phyloP scores from a whole-genome alignment of 257 asterid genomes.

The Solanum pinnatisectum region DNA sequence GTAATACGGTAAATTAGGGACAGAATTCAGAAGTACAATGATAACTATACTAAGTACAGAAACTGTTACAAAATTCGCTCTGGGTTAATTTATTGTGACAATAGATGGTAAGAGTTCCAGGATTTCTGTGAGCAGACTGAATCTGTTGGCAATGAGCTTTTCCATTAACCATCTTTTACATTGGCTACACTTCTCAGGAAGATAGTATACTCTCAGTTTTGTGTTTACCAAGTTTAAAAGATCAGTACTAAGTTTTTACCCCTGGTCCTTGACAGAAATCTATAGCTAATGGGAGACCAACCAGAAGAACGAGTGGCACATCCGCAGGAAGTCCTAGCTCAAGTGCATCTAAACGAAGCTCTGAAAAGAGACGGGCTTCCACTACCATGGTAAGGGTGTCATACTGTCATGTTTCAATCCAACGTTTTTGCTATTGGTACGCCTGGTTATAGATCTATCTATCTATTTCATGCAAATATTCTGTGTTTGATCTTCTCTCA shows the following conservation, averaged over 20 bases:
- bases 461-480: neutral
- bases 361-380: slow-evolving; percentile 42
- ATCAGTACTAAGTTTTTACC: neutral
- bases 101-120: neutral
- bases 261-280: slow-evolving; percentile 41
- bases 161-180: neutral
- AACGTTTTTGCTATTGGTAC: neutral
- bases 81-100: neutral
- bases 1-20: neutral
- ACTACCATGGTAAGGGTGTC: slow-evolving; percentile 49
- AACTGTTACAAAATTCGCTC: neutral
- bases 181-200: neutral
- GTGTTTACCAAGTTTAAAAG: neutral
- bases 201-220: neutral
- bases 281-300: slow-evolving; percentile 44
- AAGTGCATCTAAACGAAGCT: slow-evolving; percentile 54
- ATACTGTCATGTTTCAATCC: neutral
- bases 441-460: neutral
- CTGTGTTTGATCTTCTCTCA: neutral
- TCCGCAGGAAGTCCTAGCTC: slow-evolving; percentile 44
- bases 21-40: neutral
- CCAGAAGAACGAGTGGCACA: slow-evolving; percentile 43
- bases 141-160: neutral
- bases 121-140: neutral
- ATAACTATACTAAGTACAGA: neutral